Base-by-base conservation (phyloP, 768 basidiomycete species). In the Mycena amicta region DNA sequence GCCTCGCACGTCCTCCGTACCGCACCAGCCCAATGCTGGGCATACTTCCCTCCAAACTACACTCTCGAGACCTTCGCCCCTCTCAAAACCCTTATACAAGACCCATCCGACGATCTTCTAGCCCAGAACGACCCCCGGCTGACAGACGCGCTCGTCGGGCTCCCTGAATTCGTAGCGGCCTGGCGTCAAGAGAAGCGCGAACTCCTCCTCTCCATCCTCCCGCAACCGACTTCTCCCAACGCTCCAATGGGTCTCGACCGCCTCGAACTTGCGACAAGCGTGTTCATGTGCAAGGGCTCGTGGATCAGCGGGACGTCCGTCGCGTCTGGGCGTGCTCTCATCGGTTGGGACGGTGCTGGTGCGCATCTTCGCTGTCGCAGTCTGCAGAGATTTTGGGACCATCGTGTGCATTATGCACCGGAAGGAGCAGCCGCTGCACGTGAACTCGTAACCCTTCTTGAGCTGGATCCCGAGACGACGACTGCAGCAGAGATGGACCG, bases 271-370 rank as follows among this genome's bases (percentile, higher is more conserved):
- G 50, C 65, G 12, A 67, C 66, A 20, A 63, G 62, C 29, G 62
- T 66, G 5, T 69, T 63, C 49, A 59, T 56, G 3, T 69, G 68
- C 54, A 53, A 66, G 33, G 66, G 67, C 29, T 67, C 66, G 15
- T 61, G 60, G 61, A 39, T 62, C 23, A 46, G 29, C 39, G 16
- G 18, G 22, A 57, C 49, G 39, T 22, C 52, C 16, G 52, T 61
- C 26, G 50, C 46, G 6, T 50, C 55, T 13, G 68, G 66, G 16
- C 55, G 56, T 12, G 53, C 53, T n/a, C 57, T 69, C 50, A 66
- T 69, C 20, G 68, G 68, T 16, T 69, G 66, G 66, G 62, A 56
- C 15, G 68, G 50, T 26, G 64, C 66, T 1, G 64, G 57, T n/a
- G 51, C 66, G 18, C 68, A 67, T 51, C 55, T 67, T 11, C 60